Conservation (phyloP, 495 filamentous ascomycete species). For the Neurospora sp. region DNA sequence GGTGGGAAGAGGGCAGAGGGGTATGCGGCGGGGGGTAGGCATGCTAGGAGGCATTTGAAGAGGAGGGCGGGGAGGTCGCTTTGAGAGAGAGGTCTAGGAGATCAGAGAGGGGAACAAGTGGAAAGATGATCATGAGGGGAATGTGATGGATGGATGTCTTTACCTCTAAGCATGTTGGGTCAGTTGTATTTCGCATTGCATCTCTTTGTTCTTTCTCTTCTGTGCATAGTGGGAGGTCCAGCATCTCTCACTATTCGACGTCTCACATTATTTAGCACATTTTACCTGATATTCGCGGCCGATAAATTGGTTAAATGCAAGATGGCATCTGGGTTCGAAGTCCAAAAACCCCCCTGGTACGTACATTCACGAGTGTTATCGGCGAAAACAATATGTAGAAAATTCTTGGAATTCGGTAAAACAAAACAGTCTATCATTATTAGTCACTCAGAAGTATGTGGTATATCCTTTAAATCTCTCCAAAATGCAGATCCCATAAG, state of each 20-base stretch:
- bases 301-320: not conserved
- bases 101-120: too few relatives aligned
- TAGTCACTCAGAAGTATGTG: not conserved
- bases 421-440: not conserved
- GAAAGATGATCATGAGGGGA: too few relatives aligned
- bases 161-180: not conserved
- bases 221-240: not conserved
- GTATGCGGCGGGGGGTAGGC: not conserved
- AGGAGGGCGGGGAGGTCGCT: not conserved
- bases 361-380: not conserved
- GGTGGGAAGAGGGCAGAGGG: not conserved
- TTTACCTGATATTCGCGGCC: not conserved
- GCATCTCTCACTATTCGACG: not conserved
- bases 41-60: not conserved
- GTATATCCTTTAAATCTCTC: not conserved
- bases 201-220: not conserved
- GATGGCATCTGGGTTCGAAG: rapidly evolving
- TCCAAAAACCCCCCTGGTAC: too few relatives aligned
- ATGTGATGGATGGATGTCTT: too few relatives aligned
- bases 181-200: not conserved
- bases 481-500: not conserved
- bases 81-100: not conserved
- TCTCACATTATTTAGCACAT: not conserved
- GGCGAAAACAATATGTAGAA: not conserved
- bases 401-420: not conserved